Evolutionary conservation across 179 eudicot genomes (phyloP).

Genomic region (Pouteria campechiana): DNA sequence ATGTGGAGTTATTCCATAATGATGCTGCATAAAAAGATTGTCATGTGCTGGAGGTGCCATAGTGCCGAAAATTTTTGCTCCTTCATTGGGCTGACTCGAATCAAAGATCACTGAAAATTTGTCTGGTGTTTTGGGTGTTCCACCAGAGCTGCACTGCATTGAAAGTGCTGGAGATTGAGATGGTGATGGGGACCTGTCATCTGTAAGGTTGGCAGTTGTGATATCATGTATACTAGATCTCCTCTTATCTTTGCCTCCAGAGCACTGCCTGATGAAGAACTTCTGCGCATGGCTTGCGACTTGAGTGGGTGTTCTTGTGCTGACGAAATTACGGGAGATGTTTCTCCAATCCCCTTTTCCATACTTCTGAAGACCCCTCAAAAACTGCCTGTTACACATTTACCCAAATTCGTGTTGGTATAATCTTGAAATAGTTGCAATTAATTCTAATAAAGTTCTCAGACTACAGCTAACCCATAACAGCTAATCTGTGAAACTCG

Average conservation of each 20-base stretch:
- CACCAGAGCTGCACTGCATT: conserved; percentile 19
- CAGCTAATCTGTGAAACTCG: background rate
- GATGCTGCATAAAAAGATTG: conserved; percentile 30
- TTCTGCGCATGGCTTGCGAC: conserved; percentile 99
- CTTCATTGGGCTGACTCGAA: conserved; percentile 45
- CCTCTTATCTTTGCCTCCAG: conserved; percentile 92
- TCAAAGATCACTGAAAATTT: too few species aligned
- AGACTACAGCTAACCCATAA: background rate
- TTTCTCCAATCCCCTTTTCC: conserved; percentile 99
- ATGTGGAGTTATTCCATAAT: conserved; percentile 32
- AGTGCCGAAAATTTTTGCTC: conserved; percentile 29
- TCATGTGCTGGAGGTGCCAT: conserved; percentile 30
- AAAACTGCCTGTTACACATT: conserved; percentile 49
- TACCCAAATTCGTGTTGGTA: background rate
- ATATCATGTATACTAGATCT: conserved; percentile 96
- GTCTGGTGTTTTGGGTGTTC: conserved; percentile 19
- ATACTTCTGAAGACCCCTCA: conserved; percentile 88
- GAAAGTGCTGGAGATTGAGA: conserved; percentile 29
- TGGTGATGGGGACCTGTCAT: conserved; percentile 36
- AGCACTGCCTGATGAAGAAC: conserved; percentile 85
- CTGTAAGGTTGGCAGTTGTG: conserved; percentile 71
- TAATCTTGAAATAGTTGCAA: background rate
- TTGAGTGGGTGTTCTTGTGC: conserved; percentile 92
- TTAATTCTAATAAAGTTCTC: background rate
- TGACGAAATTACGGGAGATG: conserved; percentile 84